These are phyloP conservation scores for Talaromyces sp. DNA, from an alignment of 2,329 filamentous ascomycete genomes.

Conservation along the genomic window DNA sequence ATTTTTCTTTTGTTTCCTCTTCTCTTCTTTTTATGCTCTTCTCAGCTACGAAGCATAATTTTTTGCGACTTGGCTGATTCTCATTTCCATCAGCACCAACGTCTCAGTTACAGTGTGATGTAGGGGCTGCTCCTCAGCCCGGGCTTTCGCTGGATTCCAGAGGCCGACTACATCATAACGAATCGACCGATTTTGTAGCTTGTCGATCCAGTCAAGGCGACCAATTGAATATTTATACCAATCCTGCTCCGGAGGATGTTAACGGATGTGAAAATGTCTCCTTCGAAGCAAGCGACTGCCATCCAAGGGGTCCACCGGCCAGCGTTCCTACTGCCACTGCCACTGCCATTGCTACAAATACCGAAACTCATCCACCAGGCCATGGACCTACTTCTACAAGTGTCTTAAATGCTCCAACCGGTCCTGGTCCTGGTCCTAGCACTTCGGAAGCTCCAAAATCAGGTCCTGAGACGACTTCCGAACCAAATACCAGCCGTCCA, in stretches of 20 bases:
- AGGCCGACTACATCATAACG: constrained; percentile 49
- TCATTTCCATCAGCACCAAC: constrained; percentile 41
- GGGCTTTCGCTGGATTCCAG: constrained; percentile 53
- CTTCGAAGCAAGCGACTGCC: constrained; percentile 32
- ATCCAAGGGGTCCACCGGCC: constrained; percentile 10
- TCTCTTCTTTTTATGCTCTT: background rate
- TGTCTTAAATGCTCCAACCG: constrained; percentile 6
- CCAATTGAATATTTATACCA: constrained; percentile 39
- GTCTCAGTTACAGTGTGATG: constrained; percentile 57
- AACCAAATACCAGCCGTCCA: background rate
- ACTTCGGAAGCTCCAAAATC: background rate
- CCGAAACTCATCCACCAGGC: constrained; percentile 13
- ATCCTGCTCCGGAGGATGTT: constrained; percentile 21
- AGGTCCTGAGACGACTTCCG: too few relatives aligned
- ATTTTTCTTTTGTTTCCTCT: background rate
- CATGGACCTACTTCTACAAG: constrained; percentile 9
- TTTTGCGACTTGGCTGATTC: constrained; percentile 4
- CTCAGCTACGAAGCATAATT: constrained; percentile 14
- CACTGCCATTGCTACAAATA: background rate
- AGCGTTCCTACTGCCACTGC: background rate
- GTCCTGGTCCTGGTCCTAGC: background rate
- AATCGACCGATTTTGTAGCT: constrained; percentile 51
- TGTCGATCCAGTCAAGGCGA: constrained; percentile 49
- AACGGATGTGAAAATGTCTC: constrained; percentile 28
- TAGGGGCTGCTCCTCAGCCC: constrained; percentile 43